A percentile compares a stretch with the other conserved stretches of the same genome.
phyloP scores from a whole-genome alignment of 2,329 filamentous ascomycete species.

The Diaporthe caulivora region DNA sequence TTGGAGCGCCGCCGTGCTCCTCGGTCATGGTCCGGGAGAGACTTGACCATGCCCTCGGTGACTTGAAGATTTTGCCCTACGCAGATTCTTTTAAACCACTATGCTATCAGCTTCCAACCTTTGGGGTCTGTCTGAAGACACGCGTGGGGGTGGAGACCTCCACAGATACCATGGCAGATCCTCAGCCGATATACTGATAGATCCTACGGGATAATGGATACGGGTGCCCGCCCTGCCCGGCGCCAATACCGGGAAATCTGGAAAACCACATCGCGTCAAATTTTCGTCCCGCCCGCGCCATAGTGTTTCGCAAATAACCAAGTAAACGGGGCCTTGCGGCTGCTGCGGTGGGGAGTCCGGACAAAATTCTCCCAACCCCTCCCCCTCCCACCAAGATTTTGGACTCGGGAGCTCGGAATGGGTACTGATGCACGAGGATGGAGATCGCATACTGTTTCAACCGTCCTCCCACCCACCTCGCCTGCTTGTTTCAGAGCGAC shows the following conservation, averaged over 20 bases:
- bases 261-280: conserved; percentile 22
- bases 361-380: neutral
- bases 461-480: conserved; percentile 11
- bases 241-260: conserved; percentile 21
- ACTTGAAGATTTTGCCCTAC: neutral
- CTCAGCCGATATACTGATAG: conserved; percentile 10
- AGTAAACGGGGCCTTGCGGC: neutral
- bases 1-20: neutral
- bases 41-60: neutral
- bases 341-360: conserved; percentile 1
- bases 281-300: conserved; percentile 23
- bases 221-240: neutral
- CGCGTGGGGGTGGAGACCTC: conserved; percentile 25
- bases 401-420: conserved; percentile 4
- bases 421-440: conserved; percentile 9
- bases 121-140: conserved; percentile 22
- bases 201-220: conserved; percentile 27
- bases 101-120: neutral
- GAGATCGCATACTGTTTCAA: conserved; percentile 14
- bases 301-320: neutral
- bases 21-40: conserved; percentile 25
- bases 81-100: neutral
- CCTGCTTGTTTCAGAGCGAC: conserved; percentile 22
- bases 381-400: conserved; percentile 3
- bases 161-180: conserved; percentile 3